Evolutionary conservation across 2,329 filamentous ascomycete species (phyloP).

Genomic region (Incumbomyces lentus): DNA sequence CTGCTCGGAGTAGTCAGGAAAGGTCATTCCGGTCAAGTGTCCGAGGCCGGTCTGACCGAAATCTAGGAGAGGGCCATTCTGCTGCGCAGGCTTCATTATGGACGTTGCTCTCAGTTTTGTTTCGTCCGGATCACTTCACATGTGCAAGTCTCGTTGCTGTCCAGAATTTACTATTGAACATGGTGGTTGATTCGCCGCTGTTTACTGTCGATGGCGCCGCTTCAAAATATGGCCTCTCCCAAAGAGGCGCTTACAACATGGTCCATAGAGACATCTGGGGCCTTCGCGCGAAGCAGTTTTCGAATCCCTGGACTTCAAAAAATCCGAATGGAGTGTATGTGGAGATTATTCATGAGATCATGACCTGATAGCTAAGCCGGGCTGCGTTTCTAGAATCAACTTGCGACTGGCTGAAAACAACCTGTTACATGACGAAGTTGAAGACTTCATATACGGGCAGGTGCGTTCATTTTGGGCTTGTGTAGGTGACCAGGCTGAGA

Average conservation of each 20-base stretch:
- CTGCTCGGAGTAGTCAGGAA: no score
- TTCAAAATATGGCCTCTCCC: background rate
- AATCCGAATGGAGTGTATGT: constrained; percentile 9
- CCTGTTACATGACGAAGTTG: constrained; percentile 10
- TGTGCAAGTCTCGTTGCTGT: no score
- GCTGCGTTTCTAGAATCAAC: constrained; percentile 9
- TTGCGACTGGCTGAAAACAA: constrained; percentile 13
- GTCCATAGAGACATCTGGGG: constrained; percentile 10
- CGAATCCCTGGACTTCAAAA: constrained; percentile 10
- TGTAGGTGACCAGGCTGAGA: background rate
- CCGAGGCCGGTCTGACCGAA: no score
- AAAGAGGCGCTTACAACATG: background rate
- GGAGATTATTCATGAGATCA: background rate
- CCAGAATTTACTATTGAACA: no score
- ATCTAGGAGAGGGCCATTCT: no score
- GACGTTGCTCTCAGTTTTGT: no score
- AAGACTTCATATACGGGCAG: constrained; percentile 6
- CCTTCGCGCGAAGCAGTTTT: constrained; percentile 10
- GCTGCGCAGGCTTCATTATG: no score
- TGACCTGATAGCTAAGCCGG: background rate
- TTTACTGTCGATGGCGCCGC: no score
- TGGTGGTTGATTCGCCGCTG: no score
- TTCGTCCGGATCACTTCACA: no score
- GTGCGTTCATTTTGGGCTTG: constrained; percentile 2
- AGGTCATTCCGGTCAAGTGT: no score